Conservation (phyloP, 768 basidiomycete genomes). For the Coprinopsis strossmayeri region DNA sequence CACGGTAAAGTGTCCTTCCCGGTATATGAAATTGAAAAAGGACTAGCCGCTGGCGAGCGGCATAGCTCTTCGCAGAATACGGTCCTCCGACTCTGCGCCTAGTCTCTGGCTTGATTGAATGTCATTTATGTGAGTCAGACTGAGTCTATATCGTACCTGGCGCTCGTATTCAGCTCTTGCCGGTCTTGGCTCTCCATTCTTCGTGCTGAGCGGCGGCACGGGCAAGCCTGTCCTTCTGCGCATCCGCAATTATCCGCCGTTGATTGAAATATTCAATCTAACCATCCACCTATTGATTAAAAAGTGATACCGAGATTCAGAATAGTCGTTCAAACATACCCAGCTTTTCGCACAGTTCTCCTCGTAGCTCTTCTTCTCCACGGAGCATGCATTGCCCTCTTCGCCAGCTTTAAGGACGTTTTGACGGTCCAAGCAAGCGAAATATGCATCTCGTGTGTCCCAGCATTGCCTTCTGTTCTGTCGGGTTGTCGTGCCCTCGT, state of each 20-base stretch:
- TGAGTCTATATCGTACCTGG: no score
- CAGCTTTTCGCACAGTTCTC: conserved; percentile 81
- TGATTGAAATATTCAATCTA: conserved; percentile 96
- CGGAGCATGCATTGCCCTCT: conserved; percentile 58
- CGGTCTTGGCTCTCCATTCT: conserved; percentile 22
- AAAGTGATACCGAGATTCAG: not conserved
- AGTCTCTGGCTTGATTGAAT: no score
- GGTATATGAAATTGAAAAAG: not conserved
- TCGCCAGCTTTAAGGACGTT: conserved; percentile 66
- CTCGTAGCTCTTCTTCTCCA: conserved; percentile 56
- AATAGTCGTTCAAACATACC: conserved; percentile 41
- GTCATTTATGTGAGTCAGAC: no score
- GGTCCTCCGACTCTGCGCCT: no score
- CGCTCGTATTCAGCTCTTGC: not conserved
- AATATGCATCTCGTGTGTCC: conserved; percentile 80
- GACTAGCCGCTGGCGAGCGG: not conserved
- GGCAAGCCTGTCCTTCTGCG: conserved; percentile 66
- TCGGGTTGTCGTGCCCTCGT: conserved; percentile 33
- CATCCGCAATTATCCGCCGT: conserved; percentile 73
- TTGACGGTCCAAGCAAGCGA: conserved; percentile 69
- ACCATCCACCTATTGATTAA: conserved; percentile 2
- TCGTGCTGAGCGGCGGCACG: conserved; percentile 32
- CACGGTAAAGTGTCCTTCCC: not conserved
- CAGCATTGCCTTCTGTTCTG: conserved; percentile 79
- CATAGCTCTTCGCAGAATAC: not conserved